Percentiles rank a stretch among this genome's conserved stretches.
Conservation (phyloP, 345 rosid genomes). For the Eutrema japonicum region DNA sequence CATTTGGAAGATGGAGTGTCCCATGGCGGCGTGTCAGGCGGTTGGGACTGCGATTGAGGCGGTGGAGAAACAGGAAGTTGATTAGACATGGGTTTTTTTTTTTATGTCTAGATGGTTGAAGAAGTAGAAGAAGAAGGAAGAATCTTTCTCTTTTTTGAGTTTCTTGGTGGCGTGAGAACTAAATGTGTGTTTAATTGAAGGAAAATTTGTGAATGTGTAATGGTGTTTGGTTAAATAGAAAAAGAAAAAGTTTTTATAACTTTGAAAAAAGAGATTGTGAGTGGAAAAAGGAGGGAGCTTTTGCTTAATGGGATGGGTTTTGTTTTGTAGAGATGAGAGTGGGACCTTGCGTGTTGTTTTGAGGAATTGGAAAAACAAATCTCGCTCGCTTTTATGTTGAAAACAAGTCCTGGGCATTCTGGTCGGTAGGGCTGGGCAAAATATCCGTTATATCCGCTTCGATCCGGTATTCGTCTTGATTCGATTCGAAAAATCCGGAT, state of each 20-base stretch:
- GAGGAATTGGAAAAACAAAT: conserved; percentile 47
- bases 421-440: no score
- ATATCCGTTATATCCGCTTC: no score
- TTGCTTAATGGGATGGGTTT: conserved; percentile 48
- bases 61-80: conserved; percentile 42
- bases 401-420: no score
- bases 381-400: conserved; percentile 45
- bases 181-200: conserved; percentile 43
- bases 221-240: conserved; percentile 44
- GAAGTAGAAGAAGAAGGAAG: conserved; percentile 22
- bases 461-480: no score
- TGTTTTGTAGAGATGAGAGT: conserved; percentile 41
- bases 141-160: conserved; percentile 13
- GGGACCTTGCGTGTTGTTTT: conserved; percentile 55
- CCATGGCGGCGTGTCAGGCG: conserved; percentile 48
- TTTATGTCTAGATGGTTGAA: conserved; percentile 23
- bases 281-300: conserved; percentile 42
- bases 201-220: conserved; percentile 42
- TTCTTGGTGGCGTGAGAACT: conserved; percentile 21
- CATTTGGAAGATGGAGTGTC: conserved; percentile 44
- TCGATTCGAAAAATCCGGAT: no score
- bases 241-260: conserved; percentile 47
- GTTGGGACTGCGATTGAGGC: conserved; percentile 30
- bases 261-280: conserved; percentile 37
- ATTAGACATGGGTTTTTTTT: conserved; percentile 44